Conservation (phyloP, 1,284 basidiomycete genomes). For the Wolfiporia cocos region DNA sequence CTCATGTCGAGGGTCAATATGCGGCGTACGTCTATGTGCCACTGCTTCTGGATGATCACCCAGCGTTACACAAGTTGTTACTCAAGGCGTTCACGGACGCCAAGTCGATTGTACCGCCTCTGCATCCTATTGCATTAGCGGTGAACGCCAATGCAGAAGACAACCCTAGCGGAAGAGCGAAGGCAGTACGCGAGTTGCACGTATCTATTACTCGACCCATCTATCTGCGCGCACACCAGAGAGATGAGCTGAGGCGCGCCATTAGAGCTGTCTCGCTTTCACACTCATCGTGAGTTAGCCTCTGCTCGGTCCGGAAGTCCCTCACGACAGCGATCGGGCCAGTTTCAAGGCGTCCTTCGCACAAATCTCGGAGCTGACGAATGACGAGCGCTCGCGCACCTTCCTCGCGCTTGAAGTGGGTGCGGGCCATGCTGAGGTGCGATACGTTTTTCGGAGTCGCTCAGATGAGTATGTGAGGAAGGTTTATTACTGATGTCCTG, state of each 20-base stretch:
- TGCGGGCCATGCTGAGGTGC: constrained; percentile 67
- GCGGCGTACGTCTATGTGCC: constrained; percentile 71
- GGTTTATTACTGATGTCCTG: too few species aligned
- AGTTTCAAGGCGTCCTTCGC: constrained; percentile 69
- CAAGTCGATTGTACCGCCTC: constrained; percentile 34
- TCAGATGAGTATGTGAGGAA: constrained; percentile 8
- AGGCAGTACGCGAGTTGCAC: constrained; percentile 42
- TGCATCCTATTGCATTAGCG: constrained; percentile 38
- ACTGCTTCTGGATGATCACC: constrained; percentile 36
- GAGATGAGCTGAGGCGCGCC: constrained; percentile 57
- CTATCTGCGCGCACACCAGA: constrained; percentile 72
- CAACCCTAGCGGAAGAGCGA: not conserved
- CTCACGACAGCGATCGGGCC: not conserved
- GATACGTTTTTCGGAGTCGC: too few species aligned
- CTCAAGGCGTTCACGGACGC: constrained; percentile 40
- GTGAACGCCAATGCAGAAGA: not conserved
- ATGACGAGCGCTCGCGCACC: constrained; percentile 73
- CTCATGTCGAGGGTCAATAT: constrained; percentile 79
- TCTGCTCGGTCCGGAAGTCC: not conserved
- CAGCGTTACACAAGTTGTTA: constrained; percentile 42
- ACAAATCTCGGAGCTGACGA: constrained; percentile 59
- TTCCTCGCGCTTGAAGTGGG: constrained; percentile 75
- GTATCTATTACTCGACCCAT: constrained; percentile 72
- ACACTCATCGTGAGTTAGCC: constrained; percentile 40
- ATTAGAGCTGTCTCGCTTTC: constrained; percentile 42